Conservation (phyloP, 2,329 filamentous ascomycete genomes). For the Albophoma yamanashiensis region DNA sequence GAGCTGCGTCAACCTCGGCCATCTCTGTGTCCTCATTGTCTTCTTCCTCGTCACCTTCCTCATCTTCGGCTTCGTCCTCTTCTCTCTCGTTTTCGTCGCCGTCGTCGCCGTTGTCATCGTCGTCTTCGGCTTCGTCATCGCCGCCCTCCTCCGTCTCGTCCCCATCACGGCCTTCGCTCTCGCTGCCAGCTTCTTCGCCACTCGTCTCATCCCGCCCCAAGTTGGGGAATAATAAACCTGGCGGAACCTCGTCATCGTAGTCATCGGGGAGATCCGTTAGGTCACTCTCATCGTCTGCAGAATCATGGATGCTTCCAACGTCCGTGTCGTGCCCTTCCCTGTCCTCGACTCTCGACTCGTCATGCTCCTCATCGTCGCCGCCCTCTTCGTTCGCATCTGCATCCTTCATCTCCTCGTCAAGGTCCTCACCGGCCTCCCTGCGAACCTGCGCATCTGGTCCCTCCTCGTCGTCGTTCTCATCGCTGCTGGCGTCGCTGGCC, state of each 20-base stretch:
- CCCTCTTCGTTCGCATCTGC: constrained; percentile 18
- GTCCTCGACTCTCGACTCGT: constrained; percentile 16
- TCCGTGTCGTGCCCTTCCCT: constrained; percentile 14
- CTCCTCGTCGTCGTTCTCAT: constrained; percentile 28
- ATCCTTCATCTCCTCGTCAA: constrained; percentile 33
- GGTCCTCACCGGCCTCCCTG: constrained; percentile 21
- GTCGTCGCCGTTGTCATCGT: constrained; percentile 3
- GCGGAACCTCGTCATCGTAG: constrained; percentile 46
- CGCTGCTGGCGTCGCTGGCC: constrained; percentile 26
- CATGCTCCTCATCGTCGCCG: constrained; percentile 17
- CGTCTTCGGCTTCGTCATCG: constrained; percentile 7
- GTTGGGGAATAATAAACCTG: constrained; percentile 42
- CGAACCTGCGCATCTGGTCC: constrained; percentile 28
- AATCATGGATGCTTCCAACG: constrained; percentile 50
- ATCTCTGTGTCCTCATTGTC: constrained; percentile 2
- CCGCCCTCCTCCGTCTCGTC: constrained; percentile 16
- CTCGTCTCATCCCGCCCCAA: constrained; percentile 19
- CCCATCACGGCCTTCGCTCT: constrained; percentile 23
- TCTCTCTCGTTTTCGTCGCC: constrained; percentile 4
- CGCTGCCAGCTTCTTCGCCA: constrained; percentile 22
- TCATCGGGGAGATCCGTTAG: constrained; percentile 52
- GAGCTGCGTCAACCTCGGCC: background rate
- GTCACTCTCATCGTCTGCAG: constrained; percentile 59
- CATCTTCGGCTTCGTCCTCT: constrained; percentile 6
- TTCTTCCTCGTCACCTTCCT: constrained; percentile 4